Percentiles rank a stretch among this genome's conserved stretches.
Conservation (phyloP, 1,139 yeast genomes). For the Pichia kudriavzevii region DNA sequence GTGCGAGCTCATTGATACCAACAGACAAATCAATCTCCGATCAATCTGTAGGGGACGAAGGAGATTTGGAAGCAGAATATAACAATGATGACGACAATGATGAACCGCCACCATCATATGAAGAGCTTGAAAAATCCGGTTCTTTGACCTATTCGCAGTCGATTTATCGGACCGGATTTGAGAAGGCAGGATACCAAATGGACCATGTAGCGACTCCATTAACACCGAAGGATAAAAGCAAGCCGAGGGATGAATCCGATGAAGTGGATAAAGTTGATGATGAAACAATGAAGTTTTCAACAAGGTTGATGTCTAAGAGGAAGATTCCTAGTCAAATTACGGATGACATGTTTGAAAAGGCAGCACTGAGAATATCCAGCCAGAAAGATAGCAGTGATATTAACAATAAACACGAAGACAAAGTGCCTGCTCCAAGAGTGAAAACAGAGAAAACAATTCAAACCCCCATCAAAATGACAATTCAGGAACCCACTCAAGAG, state of each 20-base stretch:
- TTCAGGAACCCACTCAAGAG: background rate
- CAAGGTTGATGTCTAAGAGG: slow-evolving; percentile 16
- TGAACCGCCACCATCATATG: slow-evolving; percentile 27
- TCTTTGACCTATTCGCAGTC: slow-evolving; percentile 26
- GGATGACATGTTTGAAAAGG: slow-evolving; percentile 10
- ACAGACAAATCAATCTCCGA: slow-evolving; percentile 15
- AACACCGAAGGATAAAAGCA: slow-evolving; percentile 1
- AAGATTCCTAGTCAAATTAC: slow-evolving; percentile 22
- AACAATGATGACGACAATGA: slow-evolving; percentile 9
- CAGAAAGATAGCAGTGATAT: too few species aligned
- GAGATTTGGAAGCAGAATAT: slow-evolving; percentile 3
- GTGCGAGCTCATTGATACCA: slow-evolving; percentile 22
- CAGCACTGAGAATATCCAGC: too few species aligned
- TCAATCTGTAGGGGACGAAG: slow-evolving; percentile 1
- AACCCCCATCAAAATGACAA: background rate
- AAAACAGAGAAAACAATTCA: too few species aligned
- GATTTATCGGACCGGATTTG: slow-evolving; percentile 29
- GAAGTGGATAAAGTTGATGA: background rate
- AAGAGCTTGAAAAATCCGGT: slow-evolving; percentile 27
- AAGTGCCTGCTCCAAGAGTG: too few species aligned
- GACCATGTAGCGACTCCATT: slow-evolving; percentile 20
- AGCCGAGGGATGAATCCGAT: too few species aligned
- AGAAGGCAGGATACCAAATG: slow-evolving; percentile 28
- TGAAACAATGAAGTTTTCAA: background rate
- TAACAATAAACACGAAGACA: too few species aligned